Evolutionary conservation across 2,329 filamentous ascomycete genomes (phyloP), one percentile per base, ranked within the genome.

Genomic region (Colletotrichum liriopes): DNA sequence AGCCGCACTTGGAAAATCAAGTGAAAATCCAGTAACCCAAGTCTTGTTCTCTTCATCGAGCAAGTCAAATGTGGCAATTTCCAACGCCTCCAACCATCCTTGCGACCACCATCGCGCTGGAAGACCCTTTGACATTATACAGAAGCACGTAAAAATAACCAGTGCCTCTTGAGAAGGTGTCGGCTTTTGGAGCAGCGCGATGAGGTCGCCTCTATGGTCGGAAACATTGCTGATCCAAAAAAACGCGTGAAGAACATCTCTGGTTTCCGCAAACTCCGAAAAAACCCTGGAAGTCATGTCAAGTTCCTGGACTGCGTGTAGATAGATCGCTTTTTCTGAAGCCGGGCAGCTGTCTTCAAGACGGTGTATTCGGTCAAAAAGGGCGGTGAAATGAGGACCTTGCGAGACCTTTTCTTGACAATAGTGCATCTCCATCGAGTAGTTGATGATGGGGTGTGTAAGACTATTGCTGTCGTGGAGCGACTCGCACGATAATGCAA

Each of bases 241-340:
- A 71, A 84, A 84, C 1, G 81, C 76, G 65, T 85, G 83, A 0
- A 78, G 75, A n/a, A 80, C 75, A 47, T 85, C 83, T 4, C 58
- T 58, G 2, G 54, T 66, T 11, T 66, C 62, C 1, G 45, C 20
- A 12, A 54, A 63, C 66, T 41, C 63, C 14, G 29, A 1, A 1
- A 66, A 8, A 5, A 59, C 63, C 23, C 23, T 52, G 32, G 59
- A 66, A 1, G 41, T 49, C 1, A 32, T n/a, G 29, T 51, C 54
- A 11, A 66, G 16, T n/a, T 66, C 63, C 3, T 59, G 29, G 32
- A 41, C 23, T 1, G 63, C 54, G 20, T 59, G 63, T 18, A 41
- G 7, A 3, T 59, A 66, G 14, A 29, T 29, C 7, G 47, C 35
- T 9, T 14, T 18, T n/a, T 64, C 61, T 1, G 29, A 4, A 26